Percentiles rank a stretch among this genome's conserved stretches.
These are phyloP conservation scores for Thelonectria blattea DNA, from an alignment of 2,329 filamentous ascomycete genomes.

Conservation along the genomic window DNA sequence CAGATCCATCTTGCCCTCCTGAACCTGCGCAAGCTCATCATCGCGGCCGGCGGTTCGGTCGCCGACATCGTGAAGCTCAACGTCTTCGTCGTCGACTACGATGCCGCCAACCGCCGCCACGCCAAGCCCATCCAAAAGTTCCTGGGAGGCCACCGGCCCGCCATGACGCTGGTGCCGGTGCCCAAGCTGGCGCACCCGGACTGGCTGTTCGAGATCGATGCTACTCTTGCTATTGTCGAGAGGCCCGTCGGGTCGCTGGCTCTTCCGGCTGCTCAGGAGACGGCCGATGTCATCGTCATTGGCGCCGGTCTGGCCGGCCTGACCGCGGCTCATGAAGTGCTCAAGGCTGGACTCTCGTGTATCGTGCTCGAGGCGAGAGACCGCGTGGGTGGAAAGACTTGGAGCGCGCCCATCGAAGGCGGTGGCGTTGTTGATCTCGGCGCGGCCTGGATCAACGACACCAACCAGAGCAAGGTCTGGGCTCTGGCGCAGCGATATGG, in stretches of 20 bases:
- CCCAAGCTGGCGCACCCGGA: conserved; percentile 45
- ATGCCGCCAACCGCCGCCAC: conserved; percentile 45
- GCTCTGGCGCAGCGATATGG: conserved; percentile 47
- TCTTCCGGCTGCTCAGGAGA: conserved; percentile 14
- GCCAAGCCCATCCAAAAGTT: conserved; percentile 46
- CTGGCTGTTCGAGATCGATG: conserved; percentile 53
- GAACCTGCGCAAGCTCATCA: conserved; percentile 46
- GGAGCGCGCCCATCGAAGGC: conserved; percentile 40
- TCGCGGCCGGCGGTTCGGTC: conserved; percentile 44
- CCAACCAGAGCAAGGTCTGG: conserved; percentile 54
- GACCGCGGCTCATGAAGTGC: conserved; percentile 42
- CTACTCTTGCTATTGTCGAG: conserved; percentile 39
- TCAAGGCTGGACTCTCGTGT: conserved; percentile 43
- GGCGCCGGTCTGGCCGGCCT: conserved; percentile 51
- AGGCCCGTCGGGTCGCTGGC: background rate
- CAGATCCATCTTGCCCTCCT: conserved; percentile 49
- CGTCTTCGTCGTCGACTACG: conserved; percentile 52
- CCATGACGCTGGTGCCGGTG: conserved; percentile 51
- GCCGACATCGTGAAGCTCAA: conserved; percentile 50
- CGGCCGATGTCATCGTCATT: conserved; percentile 44
- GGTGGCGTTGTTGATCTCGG: conserved; percentile 55
- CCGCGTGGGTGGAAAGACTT: conserved; percentile 58
- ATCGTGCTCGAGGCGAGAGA: conserved; percentile 56
- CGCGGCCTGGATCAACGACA: conserved; percentile 65
- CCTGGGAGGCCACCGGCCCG: conserved; percentile 47